phyloP scores from a whole-genome alignment of 2,329 filamentous ascomycete genomes.

The Chaetomium olivaceum region DNA sequence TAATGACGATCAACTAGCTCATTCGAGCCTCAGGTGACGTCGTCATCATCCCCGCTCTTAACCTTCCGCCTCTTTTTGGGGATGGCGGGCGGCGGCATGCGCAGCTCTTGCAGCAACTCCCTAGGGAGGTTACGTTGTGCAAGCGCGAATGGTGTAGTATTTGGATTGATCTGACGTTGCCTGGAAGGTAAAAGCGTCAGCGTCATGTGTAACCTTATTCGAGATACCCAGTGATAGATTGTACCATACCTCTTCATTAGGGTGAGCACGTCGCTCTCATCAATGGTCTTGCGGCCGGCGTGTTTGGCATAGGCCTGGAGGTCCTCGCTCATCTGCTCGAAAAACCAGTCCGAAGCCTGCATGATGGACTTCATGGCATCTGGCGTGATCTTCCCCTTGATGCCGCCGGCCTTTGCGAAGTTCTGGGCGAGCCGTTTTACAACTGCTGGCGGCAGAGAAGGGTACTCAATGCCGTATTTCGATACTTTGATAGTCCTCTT shows the following conservation, averaged over 20 bases:
- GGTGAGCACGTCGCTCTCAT: conserved; percentile 79
- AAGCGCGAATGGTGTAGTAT: conserved; percentile 79
- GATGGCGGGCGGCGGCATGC: conserved; percentile 63
- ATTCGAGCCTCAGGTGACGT: conserved; percentile 39
- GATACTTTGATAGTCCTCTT: conserved; percentile 61
- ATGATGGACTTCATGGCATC: conserved; percentile 74
- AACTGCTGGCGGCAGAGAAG: conserved; percentile 69
- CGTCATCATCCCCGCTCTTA: conserved; percentile 44
- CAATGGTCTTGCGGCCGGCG: conserved; percentile 79
- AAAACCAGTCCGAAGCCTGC: conserved; percentile 87
- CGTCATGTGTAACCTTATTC: conserved; percentile 36
- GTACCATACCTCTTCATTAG: conserved; percentile 76
- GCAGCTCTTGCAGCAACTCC: conserved; percentile 79
- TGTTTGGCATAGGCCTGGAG: conserved; percentile 78
- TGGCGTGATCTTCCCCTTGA: conserved; percentile 68
- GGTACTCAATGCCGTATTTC: conserved; percentile 72
- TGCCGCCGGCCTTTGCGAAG: conserved; percentile 67
- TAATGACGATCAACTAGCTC: conserved; percentile 41
- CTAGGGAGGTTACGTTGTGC: conserved; percentile 79
- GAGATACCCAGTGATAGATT: conserved; percentile 32
- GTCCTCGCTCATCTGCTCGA: conserved; percentile 82
- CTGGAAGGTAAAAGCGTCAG: conserved; percentile 52
- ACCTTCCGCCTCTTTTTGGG: conserved; percentile 49
- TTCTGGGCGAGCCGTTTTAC: conserved; percentile 73
- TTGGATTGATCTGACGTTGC: conserved; percentile 72